Base-by-base conservation (phyloP, 2,329 filamentous ascomycete species). In the Aspergillus clavatus region DNA sequence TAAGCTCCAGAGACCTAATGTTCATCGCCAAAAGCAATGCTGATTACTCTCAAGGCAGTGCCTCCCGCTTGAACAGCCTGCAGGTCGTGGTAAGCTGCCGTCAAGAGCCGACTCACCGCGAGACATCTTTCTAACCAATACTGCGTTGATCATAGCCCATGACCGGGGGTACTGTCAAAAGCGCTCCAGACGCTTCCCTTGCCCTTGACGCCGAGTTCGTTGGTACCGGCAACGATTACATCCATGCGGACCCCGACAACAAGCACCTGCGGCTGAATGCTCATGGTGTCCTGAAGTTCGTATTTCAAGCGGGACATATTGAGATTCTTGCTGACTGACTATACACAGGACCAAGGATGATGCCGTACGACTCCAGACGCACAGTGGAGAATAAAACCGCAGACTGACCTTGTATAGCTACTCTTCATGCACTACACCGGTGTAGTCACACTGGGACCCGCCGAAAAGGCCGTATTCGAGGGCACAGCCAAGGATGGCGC, bases 341-440 rank as follows among this genome's bases (percentile, higher is more conserved):
- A 38, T 26, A 19, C 4, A 27, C 47, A 68, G 65, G 45, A 65
- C 64, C 8, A 50, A 61, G 18, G 57, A 67, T 46, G 60, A 53
- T 29, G 60, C 60, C 16, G 64, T 67, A 58, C 38, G 61, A 48
- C n/a, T 11, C 31, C n/a, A 21, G 6, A 21, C 6, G 7, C 5
- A 1, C 11, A 21, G 14, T 18, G 18, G 11, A 21, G 16, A 18
- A 7, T 35, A 16, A 11, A 10, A 16, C 3, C 11, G 10, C 16
- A 12, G 14, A 24, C 27, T 43, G 37, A 44, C 38, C n/a, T 8
- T 31, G 7, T 7, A 4, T 44, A 66, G 63, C 57, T 59, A 24
- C 55, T 72, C 41, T 69, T 69, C 46, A 40, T 72, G 42, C 60
- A 65, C 46, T 73, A 73, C 53, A 69, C 65, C 6, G 71, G 70